These are phyloP conservation scores for Trichoderma brevicompactum DNA, from an alignment of 2,329 filamentous ascomycete species.

Conservation along the genomic window DNA sequence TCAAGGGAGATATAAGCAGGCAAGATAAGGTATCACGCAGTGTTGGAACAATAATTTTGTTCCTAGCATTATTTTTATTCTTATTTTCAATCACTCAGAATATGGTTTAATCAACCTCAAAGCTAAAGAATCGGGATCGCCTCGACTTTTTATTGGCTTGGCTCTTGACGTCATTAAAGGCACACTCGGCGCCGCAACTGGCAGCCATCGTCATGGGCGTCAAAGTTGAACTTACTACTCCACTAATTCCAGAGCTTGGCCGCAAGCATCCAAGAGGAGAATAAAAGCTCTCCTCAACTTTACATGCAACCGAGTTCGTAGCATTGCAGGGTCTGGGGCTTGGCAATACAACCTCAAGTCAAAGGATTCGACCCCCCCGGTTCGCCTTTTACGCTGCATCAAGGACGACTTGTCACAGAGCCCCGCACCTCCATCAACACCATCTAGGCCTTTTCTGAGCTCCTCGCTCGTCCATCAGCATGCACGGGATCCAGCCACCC, in stretches of 20 bases:
- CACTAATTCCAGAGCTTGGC: conserved; percentile 20
- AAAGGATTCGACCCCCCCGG: neutral
- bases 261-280: conserved; percentile 21
- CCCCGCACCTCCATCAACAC: conserved; percentile 24
- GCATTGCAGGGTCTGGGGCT: no score
- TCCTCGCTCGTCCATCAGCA: neutral
- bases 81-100: no score
- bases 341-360: no score
- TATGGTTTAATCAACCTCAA: neutral
- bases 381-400: neutral
- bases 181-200: neutral
- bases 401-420: neutral
- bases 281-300: neutral
- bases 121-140: neutral
- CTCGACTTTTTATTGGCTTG: neutral
- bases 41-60: no score
- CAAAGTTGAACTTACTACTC: conserved; percentile 10
- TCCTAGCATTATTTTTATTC: neutral
- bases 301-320: no score
- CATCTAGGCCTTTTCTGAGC: neutral
- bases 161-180: conserved; percentile 10
- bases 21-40: no score
- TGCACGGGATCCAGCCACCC: conserved; percentile 20
- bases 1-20: no score
- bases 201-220: conserved; percentile 19